phyloP scores from a whole-genome alignment of 176 grass and related monocot species.

The Lolium perenne region DNA sequence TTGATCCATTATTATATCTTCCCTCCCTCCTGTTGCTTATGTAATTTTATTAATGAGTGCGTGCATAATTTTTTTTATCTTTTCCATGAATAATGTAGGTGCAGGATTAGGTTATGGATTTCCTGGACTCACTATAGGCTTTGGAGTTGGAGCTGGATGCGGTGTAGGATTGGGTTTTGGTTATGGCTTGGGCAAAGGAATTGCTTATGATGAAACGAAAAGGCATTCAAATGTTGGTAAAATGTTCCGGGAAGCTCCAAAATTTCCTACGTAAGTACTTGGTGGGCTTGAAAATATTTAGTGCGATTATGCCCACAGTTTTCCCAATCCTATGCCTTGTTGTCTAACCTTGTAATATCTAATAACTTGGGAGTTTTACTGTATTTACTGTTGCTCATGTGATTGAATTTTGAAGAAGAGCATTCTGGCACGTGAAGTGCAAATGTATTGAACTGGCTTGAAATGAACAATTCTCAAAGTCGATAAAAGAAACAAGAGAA shows the following conservation, averaged over 20 bases:
- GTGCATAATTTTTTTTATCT: not conserved
- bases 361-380: not conserved
- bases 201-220: conserved; percentile 59
- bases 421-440: not conserved
- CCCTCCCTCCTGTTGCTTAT: not conserved
- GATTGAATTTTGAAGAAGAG: not conserved
- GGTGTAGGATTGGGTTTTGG: conserved; percentile 83
- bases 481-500: not conserved
- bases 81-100: conserved; percentile 51
- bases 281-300: conserved; percentile 21
- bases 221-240: conserved; percentile 82
- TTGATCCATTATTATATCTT: not conserved
- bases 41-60: not conserved
- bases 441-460: not conserved
- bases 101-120: conserved; percentile 76
- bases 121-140: conserved; percentile 77
- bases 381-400: not conserved
- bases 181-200: conserved; percentile 81
- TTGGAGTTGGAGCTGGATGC: conserved; percentile 83
- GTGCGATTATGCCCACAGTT: not conserved
- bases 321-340: conserved; percentile 29
- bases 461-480: not conserved
- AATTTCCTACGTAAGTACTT: conserved; percentile 66
- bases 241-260: conserved; percentile 60
- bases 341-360: conserved; percentile 3